Percentiles rank a stretch among this genome's conserved stretches.
Evolutionary conservation across 257 asterid species (phyloP).

Genomic region (Solanum dulcamara): DNA sequence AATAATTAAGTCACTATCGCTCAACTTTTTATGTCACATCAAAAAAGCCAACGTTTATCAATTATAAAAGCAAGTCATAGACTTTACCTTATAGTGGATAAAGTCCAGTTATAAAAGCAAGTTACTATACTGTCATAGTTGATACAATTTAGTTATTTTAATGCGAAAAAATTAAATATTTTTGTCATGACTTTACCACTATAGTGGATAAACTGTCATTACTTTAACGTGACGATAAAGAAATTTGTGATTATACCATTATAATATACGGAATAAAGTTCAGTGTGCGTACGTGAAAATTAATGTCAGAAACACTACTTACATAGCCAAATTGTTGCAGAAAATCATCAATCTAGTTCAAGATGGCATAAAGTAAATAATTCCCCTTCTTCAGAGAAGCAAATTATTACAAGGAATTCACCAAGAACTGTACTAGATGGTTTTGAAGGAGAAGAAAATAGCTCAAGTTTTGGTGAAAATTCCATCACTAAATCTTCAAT

Average conservation of each 20-base stretch:
- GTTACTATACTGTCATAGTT: neutral
- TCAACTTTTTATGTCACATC: neutral
- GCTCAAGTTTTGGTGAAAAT: slow-evolving; percentile 32
- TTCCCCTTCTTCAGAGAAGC: slow-evolving; percentile 42
- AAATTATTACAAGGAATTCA: slow-evolving; percentile 11
- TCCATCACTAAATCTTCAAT: slow-evolving; percentile 11
- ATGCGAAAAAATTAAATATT: neutral
- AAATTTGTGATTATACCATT: neutral
- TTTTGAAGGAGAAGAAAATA: slow-evolving; percentile 36
- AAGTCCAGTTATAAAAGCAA: neutral
- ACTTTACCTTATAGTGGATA: no score
- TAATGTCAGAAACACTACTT: neutral
- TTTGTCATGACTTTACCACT: neutral
- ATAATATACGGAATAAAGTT: neutral
- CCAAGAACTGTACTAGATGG: slow-evolving; percentile 53
- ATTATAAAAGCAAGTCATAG: no score
- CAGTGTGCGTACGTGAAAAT: neutral
- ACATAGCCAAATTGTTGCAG: slow-evolving; percentile 11
- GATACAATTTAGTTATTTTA: neutral
- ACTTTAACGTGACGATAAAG: neutral
- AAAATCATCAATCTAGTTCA: slow-evolving; percentile 20
- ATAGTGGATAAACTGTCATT: neutral
- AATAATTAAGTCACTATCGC: neutral
- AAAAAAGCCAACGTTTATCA: no score
- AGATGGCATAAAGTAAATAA: slow-evolving; percentile 34